Base-by-base conservation (phyloP, 1,284 basidiomycete species). In the Leccinum pachyderme region DNA sequence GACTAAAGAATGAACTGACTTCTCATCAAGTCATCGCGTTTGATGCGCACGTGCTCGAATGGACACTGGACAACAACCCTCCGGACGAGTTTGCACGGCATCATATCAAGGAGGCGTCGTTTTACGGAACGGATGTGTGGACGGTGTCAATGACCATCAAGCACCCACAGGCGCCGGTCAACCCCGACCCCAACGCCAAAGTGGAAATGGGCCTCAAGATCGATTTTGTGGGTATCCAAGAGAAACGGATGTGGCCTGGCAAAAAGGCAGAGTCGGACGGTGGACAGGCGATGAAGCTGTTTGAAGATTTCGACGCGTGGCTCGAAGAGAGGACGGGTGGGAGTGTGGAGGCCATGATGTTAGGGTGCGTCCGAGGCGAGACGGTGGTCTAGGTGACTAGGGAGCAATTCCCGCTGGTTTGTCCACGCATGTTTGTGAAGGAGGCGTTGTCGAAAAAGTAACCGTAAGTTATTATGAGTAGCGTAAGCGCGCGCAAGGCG, bases 101-200 rank as follows among this genome's bases (percentile, higher is more conserved):
- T 69, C 91, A 95, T 65, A 83, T 98, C 73, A 98, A 96, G 70
- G 91, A 93, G 69, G 91, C 83, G 0, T 92, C 91, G 4, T 91
- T 90, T 70, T 89, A 91, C 63, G 89, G 88, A 2, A 80, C 81
- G 31, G 81, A 91, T 57, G 75, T 75, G 0, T 95, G 90, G 85
- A 75, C 78, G 0, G 73, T 95, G 52, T 81, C 89, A 60, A 76
- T 95, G 56, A 81, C 85, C 33, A 73, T 93, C 52, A 82, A 85
- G 63, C 72, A 88, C n/a, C 70, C 73, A 6, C 48, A 47, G 35
- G 63, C 27, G 50, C 56, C 13, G n/a, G 31, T 33, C 18, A 35
- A 25, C 24, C 22, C 29, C 12, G 18, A 32, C 6, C 6, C 33
- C 33, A 35, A 35, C 33, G 63, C 63, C 9, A 25, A 8, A 39